phyloP scores from a whole-genome alignment of 2,329 filamentous ascomycete genomes.

The Talaromyces sp. region DNA sequence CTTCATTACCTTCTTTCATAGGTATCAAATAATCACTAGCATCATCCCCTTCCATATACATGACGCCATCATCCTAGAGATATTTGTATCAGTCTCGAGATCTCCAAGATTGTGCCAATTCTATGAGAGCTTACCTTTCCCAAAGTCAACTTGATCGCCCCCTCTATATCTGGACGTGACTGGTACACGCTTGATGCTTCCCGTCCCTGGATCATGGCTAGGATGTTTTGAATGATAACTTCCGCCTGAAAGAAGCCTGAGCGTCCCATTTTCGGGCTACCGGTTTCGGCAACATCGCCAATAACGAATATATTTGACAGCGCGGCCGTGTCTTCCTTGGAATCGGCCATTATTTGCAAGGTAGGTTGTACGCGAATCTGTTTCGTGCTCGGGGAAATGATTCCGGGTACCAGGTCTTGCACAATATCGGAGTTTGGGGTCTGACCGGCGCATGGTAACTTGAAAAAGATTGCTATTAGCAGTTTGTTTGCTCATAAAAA shows the following conservation, averaged over 20 bases:
- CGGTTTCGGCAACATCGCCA: slow-evolving; percentile 3
- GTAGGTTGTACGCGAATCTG: neutral
- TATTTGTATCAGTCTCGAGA: neutral
- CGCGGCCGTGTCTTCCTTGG: neutral
- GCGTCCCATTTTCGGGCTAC: neutral
- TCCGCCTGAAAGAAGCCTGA: slow-evolving; percentile 4
- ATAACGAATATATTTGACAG: slow-evolving; percentile 1
- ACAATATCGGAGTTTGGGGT: neutral
- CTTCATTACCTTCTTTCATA: neutral
- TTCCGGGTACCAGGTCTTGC: neutral
- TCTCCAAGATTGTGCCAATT: neutral
- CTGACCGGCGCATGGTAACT: slow-evolving; percentile 3
- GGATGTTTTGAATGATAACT: neutral
- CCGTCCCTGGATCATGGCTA: neutral
- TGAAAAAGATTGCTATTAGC: neutral
- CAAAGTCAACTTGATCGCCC: neutral
- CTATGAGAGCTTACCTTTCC: neutral
- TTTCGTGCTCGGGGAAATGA: neutral
- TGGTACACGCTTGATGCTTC: neutral
- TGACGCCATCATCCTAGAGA: neutral
- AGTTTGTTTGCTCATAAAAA: neutral
- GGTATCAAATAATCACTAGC: neutral
- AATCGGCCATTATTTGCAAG: neutral
- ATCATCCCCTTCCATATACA: neutral
- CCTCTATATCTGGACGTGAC: neutral